A percentile compares a stretch with the other conserved stretches of the same genome.
phyloP scores from a whole-genome alignment of 345 rosid genomes.

The Pistacia vera region DNA sequence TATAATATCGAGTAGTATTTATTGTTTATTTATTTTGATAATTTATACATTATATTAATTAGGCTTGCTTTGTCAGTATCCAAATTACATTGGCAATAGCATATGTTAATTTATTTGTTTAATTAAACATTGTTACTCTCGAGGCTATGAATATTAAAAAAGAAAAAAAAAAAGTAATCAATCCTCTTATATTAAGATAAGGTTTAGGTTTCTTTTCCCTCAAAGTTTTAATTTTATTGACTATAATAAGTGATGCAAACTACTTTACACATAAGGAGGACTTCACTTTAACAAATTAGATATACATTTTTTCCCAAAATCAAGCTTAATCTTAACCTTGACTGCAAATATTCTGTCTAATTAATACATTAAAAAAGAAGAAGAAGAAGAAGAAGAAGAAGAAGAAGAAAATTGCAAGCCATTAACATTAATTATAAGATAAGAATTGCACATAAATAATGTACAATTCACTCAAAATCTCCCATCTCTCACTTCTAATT shows the following conservation, averaged over 20 bases:
- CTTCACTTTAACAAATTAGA: no score
- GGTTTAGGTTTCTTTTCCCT: not conserved
- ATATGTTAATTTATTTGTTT: no score
- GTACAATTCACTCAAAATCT: constrained; percentile 21
- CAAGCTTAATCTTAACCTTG: not conserved
- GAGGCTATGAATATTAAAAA: not conserved
- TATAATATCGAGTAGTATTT: no score
- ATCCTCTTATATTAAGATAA: no score
- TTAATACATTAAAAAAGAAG: not conserved
- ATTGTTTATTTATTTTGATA: no score
- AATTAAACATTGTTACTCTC: no score
- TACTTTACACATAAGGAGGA: not conserved
- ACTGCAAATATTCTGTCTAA: not conserved
- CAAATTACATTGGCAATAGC: no score
- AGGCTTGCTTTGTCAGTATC: no score
- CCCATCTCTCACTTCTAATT: not conserved
- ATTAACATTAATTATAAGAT: not conserved
- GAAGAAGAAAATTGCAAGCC: not conserved
- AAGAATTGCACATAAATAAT: constrained; percentile 31
- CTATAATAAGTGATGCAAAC: not conserved
- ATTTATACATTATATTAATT: no score
- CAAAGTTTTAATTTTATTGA: not conserved
- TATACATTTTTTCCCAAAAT: no score
- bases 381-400: not conserved
- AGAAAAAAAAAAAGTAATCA: not conserved